Evolutionary conservation across 441 rosid genomes (phyloP).

Genomic region (Adansonia rubrostipa): DNA sequence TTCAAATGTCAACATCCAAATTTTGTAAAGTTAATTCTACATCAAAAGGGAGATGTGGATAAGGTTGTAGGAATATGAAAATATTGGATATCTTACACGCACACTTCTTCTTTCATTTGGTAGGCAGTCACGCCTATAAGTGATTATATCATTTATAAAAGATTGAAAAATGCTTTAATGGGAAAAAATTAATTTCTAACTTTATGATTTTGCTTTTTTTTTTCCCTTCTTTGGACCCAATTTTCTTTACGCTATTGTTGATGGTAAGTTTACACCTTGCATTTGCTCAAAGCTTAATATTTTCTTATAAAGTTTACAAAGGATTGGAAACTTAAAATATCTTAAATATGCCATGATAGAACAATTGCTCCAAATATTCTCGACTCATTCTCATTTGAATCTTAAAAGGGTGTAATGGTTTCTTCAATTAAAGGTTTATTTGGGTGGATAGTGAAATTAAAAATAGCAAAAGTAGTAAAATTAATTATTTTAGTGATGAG

Average conservation of each 20-base stretch:
- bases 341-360: not conserved
- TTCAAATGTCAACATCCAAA: not conserved
- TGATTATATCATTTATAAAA: not conserved
- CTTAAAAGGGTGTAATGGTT: not conserved
- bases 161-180: not conserved
- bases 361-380: not conserved
- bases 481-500: too few species aligned
- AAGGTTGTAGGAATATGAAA: not conserved
- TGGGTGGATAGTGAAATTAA: too few species aligned
- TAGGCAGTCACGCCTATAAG: not conserved
- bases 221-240: not conserved
- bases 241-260: not conserved
- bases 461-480: too few species aligned
- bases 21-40: not conserved
- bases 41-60: not conserved
- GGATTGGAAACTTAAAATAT: not conserved
- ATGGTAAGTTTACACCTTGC: not conserved
- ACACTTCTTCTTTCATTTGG: constrained; percentile 7
- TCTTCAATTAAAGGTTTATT: too few species aligned
- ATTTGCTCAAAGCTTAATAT: not conserved
- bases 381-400: not conserved
- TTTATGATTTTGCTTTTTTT: not conserved
- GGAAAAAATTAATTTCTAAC: not conserved
- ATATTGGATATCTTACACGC: not conserved
- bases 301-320: not conserved